phyloP scores from a whole-genome alignment of 2,329 filamentous ascomycete species.

The Fusarium lyarnte region DNA sequence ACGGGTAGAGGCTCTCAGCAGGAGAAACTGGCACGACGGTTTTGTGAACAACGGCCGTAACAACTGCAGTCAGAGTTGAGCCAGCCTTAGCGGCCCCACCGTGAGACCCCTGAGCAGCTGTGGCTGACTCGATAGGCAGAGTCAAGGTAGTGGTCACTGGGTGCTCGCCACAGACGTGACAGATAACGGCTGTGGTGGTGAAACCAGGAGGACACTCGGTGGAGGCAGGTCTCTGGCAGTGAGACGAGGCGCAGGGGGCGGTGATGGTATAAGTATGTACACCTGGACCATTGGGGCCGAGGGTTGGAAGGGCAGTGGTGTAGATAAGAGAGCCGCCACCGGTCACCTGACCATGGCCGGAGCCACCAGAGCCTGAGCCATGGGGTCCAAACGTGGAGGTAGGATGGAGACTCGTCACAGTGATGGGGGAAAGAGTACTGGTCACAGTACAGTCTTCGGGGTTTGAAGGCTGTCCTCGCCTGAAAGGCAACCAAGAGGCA shows the following conservation, averaged over 20 bases:
- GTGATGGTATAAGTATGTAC: slow-evolving; percentile 26
- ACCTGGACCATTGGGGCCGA: slow-evolving; percentile 9
- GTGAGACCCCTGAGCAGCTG: background rate
- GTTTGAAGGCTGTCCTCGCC: background rate
- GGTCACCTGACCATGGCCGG: background rate
- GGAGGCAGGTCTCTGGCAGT: background rate
- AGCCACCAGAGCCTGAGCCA: background rate
- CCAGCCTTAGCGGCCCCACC: background rate
- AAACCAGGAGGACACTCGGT: slow-evolving; percentile 18
- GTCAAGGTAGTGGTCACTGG: slow-evolving; percentile 9
- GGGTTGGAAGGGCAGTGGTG: slow-evolving; percentile 2
- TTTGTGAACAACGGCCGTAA: background rate
- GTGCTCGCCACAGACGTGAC: slow-evolving; percentile 1
- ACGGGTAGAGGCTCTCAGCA: background rate
- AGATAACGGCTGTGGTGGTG: slow-evolving; percentile 10
- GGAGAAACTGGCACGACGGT: background rate
- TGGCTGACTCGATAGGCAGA: slow-evolving; percentile 12
- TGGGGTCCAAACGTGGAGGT: background rate
- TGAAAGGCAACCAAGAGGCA: slow-evolving; percentile 16
- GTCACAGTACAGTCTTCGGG: slow-evolving; percentile 9
- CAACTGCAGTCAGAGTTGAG: background rate
- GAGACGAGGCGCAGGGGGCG: background rate
- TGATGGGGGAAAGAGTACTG: slow-evolving; percentile 3
- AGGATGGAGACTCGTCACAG: slow-evolving; percentile 6
- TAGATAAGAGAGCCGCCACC: background rate